Percentiles rank a stretch among this genome's conserved stretches.
Conservation (phyloP, 768 basidiomycete species). For the Rubroboletus satanas region DNA sequence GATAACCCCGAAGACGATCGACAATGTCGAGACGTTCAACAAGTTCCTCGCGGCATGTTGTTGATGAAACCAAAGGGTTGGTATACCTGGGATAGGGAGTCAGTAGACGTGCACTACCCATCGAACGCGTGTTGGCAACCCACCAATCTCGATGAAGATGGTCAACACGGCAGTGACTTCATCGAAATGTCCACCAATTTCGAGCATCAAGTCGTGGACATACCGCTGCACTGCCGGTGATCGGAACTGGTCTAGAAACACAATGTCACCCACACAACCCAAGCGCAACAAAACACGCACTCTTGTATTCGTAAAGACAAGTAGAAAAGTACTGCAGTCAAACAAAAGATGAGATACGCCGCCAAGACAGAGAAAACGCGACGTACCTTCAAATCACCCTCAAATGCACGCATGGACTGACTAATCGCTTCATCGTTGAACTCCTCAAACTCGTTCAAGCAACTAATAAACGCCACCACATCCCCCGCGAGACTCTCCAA, state of each 20-base stretch:
- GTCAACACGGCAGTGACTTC: constrained; percentile 43
- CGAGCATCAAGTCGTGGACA: constrained; percentile 43
- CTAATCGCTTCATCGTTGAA: constrained; percentile 50
- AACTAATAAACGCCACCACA: constrained; percentile 44
- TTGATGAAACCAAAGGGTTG: constrained; percentile 50
- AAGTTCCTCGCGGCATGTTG: constrained; percentile 46
- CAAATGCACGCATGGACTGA: constrained; percentile 43
- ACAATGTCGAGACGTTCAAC: constrained; percentile 50
- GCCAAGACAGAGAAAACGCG: background rate
- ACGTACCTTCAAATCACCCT: constrained; percentile 44
- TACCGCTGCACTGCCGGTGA: constrained; percentile 50
- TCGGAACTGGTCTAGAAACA: constrained; percentile 42
- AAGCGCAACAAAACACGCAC: constrained; percentile 19
- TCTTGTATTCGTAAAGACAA: constrained; percentile 43
- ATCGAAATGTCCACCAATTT: constrained; percentile 50
- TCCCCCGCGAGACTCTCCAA: constrained; percentile 43
- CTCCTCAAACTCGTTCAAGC: constrained; percentile 52
- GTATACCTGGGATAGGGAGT: constrained; percentile 36
- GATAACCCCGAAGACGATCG: constrained; percentile 51
- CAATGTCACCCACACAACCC: background rate
- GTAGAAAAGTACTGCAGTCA: constrained; percentile 45
- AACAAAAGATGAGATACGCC: background rate
- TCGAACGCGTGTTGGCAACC: constrained; percentile 8
- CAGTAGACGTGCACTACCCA: background rate
- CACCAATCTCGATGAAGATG: constrained; percentile 51